phyloP scores from a whole-genome alignment of 2,329 filamentous ascomycete species.

The Escovopsis weberi region DNA sequence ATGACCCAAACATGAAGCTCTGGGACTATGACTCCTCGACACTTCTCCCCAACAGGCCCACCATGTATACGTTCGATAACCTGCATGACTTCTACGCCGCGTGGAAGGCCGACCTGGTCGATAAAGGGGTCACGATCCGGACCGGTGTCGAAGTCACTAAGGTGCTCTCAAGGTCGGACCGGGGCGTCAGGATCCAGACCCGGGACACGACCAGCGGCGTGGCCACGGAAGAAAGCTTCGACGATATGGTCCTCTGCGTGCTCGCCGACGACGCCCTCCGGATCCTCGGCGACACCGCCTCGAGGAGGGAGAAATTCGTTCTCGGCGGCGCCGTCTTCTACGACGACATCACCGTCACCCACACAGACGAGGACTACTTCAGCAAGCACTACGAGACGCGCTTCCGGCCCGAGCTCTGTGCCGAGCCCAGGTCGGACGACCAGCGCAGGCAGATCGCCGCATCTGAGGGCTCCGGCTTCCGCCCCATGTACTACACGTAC shows the following conservation, averaged over 20 bases:
- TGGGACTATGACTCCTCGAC: slow-evolving; percentile 44
- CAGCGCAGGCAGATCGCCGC: slow-evolving; percentile 26
- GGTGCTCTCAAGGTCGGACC: slow-evolving; percentile 35
- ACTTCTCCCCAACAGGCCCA: slow-evolving; percentile 42
- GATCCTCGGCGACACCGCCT: slow-evolving; percentile 42
- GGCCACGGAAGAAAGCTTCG: slow-evolving; percentile 39
- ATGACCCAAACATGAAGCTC: slow-evolving; percentile 43
- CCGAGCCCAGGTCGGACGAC: slow-evolving; percentile 26
- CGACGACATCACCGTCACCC: slow-evolving; percentile 58
- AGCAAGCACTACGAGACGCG: slow-evolving; percentile 51
- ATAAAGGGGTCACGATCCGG: slow-evolving; percentile 40
- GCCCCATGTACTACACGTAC: slow-evolving; percentile 52
- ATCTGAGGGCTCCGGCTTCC: slow-evolving; percentile 36
- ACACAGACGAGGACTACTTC: slow-evolving; percentile 51
- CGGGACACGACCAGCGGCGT: slow-evolving; percentile 36
- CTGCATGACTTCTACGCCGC: slow-evolving; percentile 45
- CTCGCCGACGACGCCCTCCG: slow-evolving; percentile 49
- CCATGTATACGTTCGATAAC: slow-evolving; percentile 53
- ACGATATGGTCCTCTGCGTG: slow-evolving; percentile 53
- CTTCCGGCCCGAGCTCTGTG: slow-evolving; percentile 37
- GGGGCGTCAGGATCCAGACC: slow-evolving; percentile 37
- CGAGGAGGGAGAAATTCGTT: slow-evolving; percentile 48
- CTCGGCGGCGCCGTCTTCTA: slow-evolving; percentile 57
- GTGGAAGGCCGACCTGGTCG: slow-evolving; percentile 40
- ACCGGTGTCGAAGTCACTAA: slow-evolving; percentile 40